A percentile compares a stretch with the other conserved stretches of the same genome.
Conservation (phyloP, 768 basidiomycete species). For the Naganishia vishniacii region DNA sequence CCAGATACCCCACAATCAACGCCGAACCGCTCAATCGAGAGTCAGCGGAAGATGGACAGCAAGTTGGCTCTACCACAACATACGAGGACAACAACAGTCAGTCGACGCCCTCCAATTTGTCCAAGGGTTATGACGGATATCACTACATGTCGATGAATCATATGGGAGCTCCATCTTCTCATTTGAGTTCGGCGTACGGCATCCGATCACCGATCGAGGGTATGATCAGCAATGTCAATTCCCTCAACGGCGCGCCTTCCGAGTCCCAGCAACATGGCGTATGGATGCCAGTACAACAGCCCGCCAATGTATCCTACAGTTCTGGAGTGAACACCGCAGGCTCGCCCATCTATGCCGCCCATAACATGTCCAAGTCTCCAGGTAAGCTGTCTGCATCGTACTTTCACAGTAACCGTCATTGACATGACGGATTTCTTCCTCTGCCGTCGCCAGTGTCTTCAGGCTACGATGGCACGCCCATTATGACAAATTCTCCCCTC, state of each 20-base stretch:
- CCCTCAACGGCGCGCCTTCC: constrained; percentile 1
- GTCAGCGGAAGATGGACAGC: neutral
- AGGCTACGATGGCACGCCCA: constrained; percentile 11
- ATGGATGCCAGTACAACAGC: constrained; percentile 25
- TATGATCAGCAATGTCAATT: neutral
- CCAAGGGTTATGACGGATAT: constrained; percentile 5
- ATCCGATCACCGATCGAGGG: constrained; percentile 6
- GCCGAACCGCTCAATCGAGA: neutral
- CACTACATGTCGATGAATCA: constrained; percentile 10
- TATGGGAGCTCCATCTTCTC: neutral
- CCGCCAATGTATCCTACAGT: constrained; percentile 3
- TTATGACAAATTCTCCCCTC: neutral
- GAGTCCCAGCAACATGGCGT: constrained; percentile 20
- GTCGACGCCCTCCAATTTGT: too few species aligned
- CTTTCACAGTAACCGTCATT: too few species aligned
- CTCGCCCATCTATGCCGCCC: neutral
- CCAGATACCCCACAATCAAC: constrained; percentile 16
- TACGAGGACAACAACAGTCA: neutral
- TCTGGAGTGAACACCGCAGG: neutral
- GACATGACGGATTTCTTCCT: too few species aligned
- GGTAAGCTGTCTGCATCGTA: constrained; percentile 2
- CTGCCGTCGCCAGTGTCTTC: constrained; percentile 11
- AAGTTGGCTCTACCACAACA: neutral
- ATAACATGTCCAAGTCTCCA: constrained; percentile 15
- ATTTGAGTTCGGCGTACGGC: constrained; percentile 8